Evolutionary conservation across 2,329 filamentous ascomycete genomes (phyloP).

Genomic region (Aspergillus glaucus): DNA sequence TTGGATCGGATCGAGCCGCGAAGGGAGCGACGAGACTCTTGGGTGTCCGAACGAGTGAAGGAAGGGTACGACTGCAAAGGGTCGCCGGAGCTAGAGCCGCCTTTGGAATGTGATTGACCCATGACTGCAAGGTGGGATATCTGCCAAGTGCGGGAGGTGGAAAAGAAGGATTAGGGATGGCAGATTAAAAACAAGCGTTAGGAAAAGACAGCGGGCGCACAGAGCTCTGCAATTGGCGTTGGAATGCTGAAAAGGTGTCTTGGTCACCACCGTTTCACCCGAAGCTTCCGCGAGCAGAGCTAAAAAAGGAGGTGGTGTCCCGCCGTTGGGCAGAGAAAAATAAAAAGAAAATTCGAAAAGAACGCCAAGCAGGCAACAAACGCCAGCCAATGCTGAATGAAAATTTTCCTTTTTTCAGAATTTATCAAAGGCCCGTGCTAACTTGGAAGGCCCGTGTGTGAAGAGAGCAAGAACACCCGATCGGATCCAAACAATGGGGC

Average conservation of each 20-base stretch:
- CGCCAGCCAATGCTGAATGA: not conserved
- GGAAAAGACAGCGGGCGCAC: constrained; percentile 12
- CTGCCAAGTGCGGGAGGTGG: constrained; percentile 24
- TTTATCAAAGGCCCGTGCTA: not conserved
- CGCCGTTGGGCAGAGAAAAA: not conserved
- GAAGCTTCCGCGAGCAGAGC: constrained; percentile 5
- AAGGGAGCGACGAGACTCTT: constrained; percentile 83
- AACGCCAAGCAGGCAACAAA: constrained; percentile 3
- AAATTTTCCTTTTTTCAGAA: not conserved
- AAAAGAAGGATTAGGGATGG: constrained; percentile 5
- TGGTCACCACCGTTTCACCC: constrained; percentile 14
- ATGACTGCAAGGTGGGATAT: constrained; percentile 33
- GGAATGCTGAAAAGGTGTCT: constrained; percentile 22
- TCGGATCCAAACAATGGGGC: not conserved
- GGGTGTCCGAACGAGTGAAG: constrained; percentile 86
- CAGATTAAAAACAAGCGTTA: constrained; percentile 17
- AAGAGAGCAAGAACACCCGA: not conserved
- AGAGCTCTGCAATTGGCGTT: constrained; percentile 15
- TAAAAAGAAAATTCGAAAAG: not conserved
- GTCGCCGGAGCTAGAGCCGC: constrained; percentile 52
- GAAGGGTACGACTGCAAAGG: constrained; percentile 81
- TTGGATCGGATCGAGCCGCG: constrained; percentile 76
- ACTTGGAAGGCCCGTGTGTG: constrained; percentile 3
- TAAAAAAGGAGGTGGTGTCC: constrained; percentile 15
- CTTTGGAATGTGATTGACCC: constrained; percentile 49